A percentile compares a stretch with the other conserved stretches of the same genome.
Conservation (phyloP, 306 rosid species). For the Ochetophila trinervis region DNA sequence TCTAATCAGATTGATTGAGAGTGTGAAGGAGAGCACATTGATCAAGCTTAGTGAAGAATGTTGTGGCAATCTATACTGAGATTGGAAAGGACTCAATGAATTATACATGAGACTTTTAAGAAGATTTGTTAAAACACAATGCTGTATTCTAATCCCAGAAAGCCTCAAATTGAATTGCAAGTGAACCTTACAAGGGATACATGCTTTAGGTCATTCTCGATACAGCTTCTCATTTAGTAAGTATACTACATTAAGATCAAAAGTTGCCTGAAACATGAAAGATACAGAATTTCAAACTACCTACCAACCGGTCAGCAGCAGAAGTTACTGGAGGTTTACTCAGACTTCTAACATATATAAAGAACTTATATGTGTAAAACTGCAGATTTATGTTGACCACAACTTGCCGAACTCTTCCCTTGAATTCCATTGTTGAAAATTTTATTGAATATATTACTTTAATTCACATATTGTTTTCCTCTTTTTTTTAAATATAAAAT, state of each 20-base stretch:
- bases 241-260: slow-evolving; percentile 13
- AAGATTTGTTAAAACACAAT: slow-evolving; percentile 33
- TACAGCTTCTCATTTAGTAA: background rate
- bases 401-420: too few relatives aligned
- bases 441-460: too few relatives aligned
- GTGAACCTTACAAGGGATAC: slow-evolving; percentile 40
- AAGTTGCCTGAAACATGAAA: slow-evolving; percentile 27
- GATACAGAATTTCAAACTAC: slow-evolving; percentile 24
- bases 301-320: slow-evolving; percentile 22
- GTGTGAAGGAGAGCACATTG: slow-evolving; percentile 52
- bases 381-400: too few relatives aligned
- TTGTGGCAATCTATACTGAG: slow-evolving; percentile 47
- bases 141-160: slow-evolving; percentile 37
- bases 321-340: slow-evolving; percentile 25
- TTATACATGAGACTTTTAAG: slow-evolving; percentile 42
- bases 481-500: too few relatives aligned
- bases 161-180: slow-evolving; percentile 46
- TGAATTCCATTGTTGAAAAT: too few relatives aligned
- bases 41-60: slow-evolving; percentile 46
- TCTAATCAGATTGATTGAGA: slow-evolving; percentile 42
- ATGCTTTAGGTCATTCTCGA: slow-evolving; percentile 30
- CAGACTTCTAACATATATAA: too few relatives aligned
- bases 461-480: too few relatives aligned
- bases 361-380: too few relatives aligned
- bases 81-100: slow-evolving; percentile 43